Percentiles rank a stretch among this genome's conserved stretches.
Conservation (phyloP, 192 early-diverging fungal species). For the Linnemannia exigua region DNA sequence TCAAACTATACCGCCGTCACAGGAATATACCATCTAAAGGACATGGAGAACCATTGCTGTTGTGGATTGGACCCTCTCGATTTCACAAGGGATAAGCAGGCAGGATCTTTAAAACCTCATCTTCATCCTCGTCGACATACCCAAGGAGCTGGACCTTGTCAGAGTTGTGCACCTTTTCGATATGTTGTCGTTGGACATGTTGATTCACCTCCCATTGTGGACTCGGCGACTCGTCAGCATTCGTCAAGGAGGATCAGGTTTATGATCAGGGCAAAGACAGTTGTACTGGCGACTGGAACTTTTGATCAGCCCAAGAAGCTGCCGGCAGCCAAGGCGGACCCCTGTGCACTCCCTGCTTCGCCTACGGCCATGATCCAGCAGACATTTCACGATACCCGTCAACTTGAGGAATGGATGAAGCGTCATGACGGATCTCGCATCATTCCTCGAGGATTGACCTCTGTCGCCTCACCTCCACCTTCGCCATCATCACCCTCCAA, state of each 20-base stretch:
- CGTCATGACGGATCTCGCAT: constrained; percentile 16
- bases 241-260: constrained; percentile 21
- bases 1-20: constrained; percentile 45
- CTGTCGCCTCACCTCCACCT: constrained; percentile 13
- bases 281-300: constrained; percentile 47
- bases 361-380: constrained; percentile 37
- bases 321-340: constrained; percentile 28
- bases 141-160: constrained; percentile 1
- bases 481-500: constrained; percentile 9
- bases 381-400: constrained; percentile 51
- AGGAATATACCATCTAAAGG: constrained; percentile 45
- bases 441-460: neutral
- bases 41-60: constrained; percentile 42
- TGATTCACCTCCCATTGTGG: neutral
- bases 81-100: neutral
- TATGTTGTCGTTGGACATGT: constrained; percentile 44
- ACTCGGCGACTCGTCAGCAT: neutral
- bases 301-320: constrained; percentile 57
- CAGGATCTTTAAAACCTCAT: neutral
- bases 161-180: constrained; percentile 21
- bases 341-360: constrained; percentile 19
- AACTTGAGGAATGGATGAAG: constrained; percentile 51
- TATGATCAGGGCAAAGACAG: constrained; percentile 36
- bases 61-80: constrained; percentile 29
- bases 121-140: neutral